A percentile compares a stretch with the other conserved stretches of the same genome.
Conservation (phyloP, 306 rosid species). For the Pueraria montana region DNA sequence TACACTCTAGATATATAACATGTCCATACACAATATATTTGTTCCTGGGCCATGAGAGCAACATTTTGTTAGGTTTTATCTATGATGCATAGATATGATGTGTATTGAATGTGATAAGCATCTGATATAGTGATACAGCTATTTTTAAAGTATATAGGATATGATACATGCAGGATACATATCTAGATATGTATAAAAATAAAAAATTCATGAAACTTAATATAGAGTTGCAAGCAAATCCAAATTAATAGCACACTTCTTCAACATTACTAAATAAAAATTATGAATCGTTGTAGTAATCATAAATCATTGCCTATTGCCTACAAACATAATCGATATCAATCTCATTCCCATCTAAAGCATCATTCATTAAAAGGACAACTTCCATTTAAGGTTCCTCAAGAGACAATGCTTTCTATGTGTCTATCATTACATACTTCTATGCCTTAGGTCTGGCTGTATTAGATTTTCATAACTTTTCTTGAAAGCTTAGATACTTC, state of each 20-base stretch:
- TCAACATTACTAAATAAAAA: neutral
- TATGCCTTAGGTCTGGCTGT: neutral
- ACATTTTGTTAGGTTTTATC: conserved; percentile 25
- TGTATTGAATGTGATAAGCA: neutral
- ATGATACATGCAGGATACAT: neutral
- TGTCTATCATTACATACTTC: neutral
- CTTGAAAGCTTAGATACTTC: neutral
- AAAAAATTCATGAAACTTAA: neutral
- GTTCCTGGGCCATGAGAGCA: conserved; percentile 4
- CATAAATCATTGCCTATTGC: neutral
- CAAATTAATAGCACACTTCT: neutral
- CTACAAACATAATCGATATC: neutral
- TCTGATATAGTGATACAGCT: neutral
- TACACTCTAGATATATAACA: neutral
- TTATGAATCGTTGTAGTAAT: neutral
- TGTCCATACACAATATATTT: neutral
- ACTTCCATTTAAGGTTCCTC: neutral
- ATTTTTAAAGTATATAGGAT: neutral
- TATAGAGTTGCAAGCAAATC: neutral
- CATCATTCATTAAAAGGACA: neutral
- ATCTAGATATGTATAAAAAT: neutral
- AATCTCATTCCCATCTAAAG: neutral
- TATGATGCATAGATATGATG: neutral
- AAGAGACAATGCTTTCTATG: neutral
- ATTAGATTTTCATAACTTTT: neutral